Percentiles rank a stretch among this genome's conserved stretches.
Evolutionary conservation across 1,284 basidiomycete genomes (phyloP).

Genomic region (Coniferiporia sulphurascens): DNA sequence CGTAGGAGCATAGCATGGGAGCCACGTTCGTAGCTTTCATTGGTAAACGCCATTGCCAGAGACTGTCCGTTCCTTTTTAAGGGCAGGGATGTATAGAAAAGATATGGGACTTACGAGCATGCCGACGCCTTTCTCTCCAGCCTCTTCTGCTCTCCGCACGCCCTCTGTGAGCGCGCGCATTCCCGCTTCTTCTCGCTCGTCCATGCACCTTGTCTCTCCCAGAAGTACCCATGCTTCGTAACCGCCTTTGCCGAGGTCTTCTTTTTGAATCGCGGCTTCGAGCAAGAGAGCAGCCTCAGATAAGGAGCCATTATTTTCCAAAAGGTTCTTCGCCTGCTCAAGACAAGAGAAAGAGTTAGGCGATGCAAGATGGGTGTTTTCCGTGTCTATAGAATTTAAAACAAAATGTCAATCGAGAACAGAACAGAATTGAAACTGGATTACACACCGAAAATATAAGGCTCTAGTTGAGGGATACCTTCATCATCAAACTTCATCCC

Average conservation of each 20-base stretch:
- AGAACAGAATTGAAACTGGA: conserved; percentile 4
- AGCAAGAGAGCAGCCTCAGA: conserved; percentile 81
- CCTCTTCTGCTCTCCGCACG: conserved; percentile 57
- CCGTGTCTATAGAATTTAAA: conserved; percentile 37
- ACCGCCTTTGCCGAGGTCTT: conserved; percentile 71
- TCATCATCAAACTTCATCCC: conserved; percentile 58
- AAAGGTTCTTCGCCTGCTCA: conserved; percentile 63
- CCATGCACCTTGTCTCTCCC: conserved; percentile 94
- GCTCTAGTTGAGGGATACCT: conserved; percentile 65
- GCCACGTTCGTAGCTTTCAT: conserved; percentile 89
- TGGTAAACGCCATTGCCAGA: conserved; percentile 95
- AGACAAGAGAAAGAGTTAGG: conserved; percentile 50
- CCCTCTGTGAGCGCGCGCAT: conserved; percentile 73
- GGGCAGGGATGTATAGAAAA: conserved; percentile 8
- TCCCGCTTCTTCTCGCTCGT: conserved; percentile 82
- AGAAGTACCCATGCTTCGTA: conserved; percentile 93
- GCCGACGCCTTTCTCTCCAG: conserved; percentile 65
- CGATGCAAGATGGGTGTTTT: conserved; percentile 69
- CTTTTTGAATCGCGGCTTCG: conserved; percentile 83
- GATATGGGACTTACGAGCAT: conserved; percentile 61
- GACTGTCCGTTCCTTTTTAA: conserved; percentile 45
- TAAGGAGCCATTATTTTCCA: conserved; percentile 78
- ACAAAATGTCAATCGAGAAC: not conserved
- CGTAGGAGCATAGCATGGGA: conserved; percentile 86
- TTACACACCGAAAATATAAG: conserved; percentile 71